These are phyloP conservation scores for Spizellomyces sp. DNA, from an alignment of 192 early-diverging fungal species.

Conservation along the genomic window DNA sequence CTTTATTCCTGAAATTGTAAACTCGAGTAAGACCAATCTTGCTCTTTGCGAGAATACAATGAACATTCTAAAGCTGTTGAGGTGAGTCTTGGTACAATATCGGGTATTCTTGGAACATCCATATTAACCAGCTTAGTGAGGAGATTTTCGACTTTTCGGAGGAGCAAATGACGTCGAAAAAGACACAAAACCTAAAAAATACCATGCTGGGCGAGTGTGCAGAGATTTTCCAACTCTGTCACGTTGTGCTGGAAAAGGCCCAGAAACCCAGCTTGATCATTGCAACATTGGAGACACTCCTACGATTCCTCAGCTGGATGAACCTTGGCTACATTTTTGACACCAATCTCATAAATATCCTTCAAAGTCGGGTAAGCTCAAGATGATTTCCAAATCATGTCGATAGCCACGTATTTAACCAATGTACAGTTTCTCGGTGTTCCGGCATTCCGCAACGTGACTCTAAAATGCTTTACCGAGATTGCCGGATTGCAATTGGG, in stretches of 20 bases:
- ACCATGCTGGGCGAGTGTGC: constrained; percentile 95
- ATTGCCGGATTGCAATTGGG: constrained; percentile 86
- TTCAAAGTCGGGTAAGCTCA: constrained; percentile 72
- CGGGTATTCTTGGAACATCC: neutral
- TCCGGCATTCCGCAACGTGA: constrained; percentile 86
- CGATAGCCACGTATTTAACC: neutral
- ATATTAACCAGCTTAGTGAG: constrained; percentile 62
- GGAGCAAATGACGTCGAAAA: constrained; percentile 97
- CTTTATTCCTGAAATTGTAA: constrained; percentile 98
- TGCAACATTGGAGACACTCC: constrained; percentile 92
- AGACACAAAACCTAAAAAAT: constrained; percentile 90
- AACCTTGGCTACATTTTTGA: constrained; percentile 98
- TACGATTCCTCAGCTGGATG: constrained; percentile 97
- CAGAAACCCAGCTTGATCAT: constrained; percentile 85
- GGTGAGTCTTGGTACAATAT: constrained; percentile 49
- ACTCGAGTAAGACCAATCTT: constrained; percentile 89
- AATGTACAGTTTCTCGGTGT: constrained; percentile 77
- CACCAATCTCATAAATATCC: constrained; percentile 82
- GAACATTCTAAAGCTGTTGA: constrained; percentile 96
- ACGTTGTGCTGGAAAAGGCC: constrained; percentile 91
- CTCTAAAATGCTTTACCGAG: constrained; percentile 96
- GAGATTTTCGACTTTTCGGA: constrained; percentile 99
- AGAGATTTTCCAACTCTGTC: constrained; percentile 93
- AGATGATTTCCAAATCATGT: neutral
- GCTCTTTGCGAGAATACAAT: constrained; percentile 99